Evolutionary conservation across 139 green algal species (phyloP).

Genomic region (Tetradesmus obliquus): DNA sequence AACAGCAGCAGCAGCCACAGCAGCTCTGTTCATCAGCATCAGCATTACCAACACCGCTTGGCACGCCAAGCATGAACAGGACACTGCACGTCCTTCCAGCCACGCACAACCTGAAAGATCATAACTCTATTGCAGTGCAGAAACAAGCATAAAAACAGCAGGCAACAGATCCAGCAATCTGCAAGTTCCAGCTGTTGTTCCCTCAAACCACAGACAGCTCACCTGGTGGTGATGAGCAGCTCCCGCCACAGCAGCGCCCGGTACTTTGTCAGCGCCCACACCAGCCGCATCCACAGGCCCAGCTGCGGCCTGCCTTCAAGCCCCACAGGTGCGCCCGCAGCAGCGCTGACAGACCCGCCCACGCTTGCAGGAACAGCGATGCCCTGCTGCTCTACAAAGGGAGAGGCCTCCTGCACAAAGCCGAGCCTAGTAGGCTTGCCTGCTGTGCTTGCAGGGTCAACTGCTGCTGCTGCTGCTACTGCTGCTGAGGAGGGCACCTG

Average conservation of each 20-base stretch:
- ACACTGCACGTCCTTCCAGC: background rate
- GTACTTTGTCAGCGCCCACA: constrained; percentile 28
- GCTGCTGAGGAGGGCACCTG: background rate
- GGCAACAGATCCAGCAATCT: too few species aligned
- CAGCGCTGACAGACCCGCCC: background rate
- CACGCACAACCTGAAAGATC: background rate
- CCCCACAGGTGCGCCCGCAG: background rate
- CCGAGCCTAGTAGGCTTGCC: background rate
- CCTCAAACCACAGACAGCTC: background rate
- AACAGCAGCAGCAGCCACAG: background rate
- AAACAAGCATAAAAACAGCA: background rate
- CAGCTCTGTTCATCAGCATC: background rate
- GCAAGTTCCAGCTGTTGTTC: too few species aligned
- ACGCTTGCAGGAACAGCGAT: background rate
- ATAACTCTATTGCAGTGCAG: background rate
- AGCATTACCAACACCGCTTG: too few species aligned
- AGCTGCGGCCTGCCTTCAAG: background rate
- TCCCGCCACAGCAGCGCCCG: constrained; percentile 47
- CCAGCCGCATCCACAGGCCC: background rate
- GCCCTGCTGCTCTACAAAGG: background rate
- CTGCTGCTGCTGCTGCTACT: background rate
- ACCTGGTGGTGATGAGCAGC: constrained; percentile 47
- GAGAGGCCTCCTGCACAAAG: background rate
- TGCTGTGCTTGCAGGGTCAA: background rate
- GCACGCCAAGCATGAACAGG: too few species aligned